Evolutionary conservation across 176 grass and related monocot species (phyloP).

Genomic region (Aegilops tauschii): DNA sequence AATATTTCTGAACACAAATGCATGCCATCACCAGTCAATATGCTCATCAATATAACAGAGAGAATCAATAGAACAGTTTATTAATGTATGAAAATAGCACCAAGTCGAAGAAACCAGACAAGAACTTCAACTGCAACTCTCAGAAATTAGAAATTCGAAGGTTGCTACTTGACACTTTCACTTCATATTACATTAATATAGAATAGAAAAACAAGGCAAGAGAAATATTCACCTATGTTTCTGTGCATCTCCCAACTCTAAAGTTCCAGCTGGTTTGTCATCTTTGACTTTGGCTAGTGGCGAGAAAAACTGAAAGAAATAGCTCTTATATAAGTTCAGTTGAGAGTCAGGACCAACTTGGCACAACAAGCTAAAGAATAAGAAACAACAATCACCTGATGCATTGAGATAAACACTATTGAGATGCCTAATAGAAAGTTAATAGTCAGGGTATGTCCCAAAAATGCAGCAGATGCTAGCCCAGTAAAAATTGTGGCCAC

Average conservation of each 20-base stretch:
- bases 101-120: background rate
- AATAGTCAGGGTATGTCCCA: slow-evolving; percentile 90
- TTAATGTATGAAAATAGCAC: background rate
- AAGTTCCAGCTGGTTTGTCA: slow-evolving; percentile 54
- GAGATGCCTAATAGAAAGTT: slow-evolving; percentile 96
- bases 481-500: slow-evolving; percentile 99
- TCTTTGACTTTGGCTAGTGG: slow-evolving; percentile 94
- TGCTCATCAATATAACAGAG: background rate
- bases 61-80: background rate
- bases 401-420: slow-evolving; percentile 99
- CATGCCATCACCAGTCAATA: background rate
- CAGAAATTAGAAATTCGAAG: background rate
- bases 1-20: background rate
- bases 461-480: slow-evolving; percentile 83
- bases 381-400: slow-evolving; percentile 61
- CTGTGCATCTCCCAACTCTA: slow-evolving; percentile 67
- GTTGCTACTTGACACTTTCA: background rate
- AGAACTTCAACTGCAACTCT: background rate
- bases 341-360: background rate
- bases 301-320: slow-evolving; percentile 90
- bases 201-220: background rate
- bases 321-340: slow-evolving; percentile 3
- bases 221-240: slow-evolving; percentile 53
- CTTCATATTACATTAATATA: background rate
- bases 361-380: slow-evolving; percentile 13